A percentile compares a stretch with the other conserved stretches of the same genome.
These are phyloP conservation scores for Fusarium pseudograminearum DNA, from an alignment of 2,329 filamentous ascomycete genomes.

Conservation along the genomic window DNA sequence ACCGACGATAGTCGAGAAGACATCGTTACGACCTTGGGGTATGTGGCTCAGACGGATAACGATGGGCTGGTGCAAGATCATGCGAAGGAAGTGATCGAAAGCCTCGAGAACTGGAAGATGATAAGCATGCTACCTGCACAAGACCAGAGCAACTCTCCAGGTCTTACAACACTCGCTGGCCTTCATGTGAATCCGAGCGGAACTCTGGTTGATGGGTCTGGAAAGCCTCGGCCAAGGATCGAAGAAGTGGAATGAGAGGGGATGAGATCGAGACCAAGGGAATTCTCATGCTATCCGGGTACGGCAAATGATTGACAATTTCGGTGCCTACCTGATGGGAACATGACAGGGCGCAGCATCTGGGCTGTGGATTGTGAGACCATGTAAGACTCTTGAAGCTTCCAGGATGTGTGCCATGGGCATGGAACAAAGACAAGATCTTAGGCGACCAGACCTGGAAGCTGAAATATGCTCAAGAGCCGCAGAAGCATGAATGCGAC, in stretches of 20 bases:
- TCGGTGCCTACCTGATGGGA: constrained; percentile 41
- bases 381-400: constrained; percentile 22
- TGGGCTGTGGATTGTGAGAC: constrained; percentile 32
- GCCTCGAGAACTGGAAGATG: constrained; percentile 71
- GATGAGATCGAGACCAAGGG: constrained; percentile 21
- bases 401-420: constrained; percentile 1
- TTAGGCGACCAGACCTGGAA: constrained; percentile 2
- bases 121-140: constrained; percentile 60
- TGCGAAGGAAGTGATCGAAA: constrained; percentile 74
- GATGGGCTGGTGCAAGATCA: constrained; percentile 77
- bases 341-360: constrained; percentile 32
- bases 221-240: constrained; percentile 58
- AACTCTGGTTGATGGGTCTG: constrained; percentile 42
- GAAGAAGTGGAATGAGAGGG: constrained; percentile 70
- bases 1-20: constrained; percentile 68
- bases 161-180: constrained; percentile 53
- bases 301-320: constrained; percentile 43
- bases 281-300: constrained; percentile 29
- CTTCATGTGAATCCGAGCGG: constrained; percentile 53
- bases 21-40: constrained; percentile 71
- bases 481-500: constrained; percentile 8
- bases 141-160: constrained; percentile 40
- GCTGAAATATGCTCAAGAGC: constrained; percentile 3
- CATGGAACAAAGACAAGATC: not conserved
- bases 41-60: constrained; percentile 73